phyloP scores from a whole-genome alignment of 805 yeast species.

The Tetrapisispora nanseiensis region DNA sequence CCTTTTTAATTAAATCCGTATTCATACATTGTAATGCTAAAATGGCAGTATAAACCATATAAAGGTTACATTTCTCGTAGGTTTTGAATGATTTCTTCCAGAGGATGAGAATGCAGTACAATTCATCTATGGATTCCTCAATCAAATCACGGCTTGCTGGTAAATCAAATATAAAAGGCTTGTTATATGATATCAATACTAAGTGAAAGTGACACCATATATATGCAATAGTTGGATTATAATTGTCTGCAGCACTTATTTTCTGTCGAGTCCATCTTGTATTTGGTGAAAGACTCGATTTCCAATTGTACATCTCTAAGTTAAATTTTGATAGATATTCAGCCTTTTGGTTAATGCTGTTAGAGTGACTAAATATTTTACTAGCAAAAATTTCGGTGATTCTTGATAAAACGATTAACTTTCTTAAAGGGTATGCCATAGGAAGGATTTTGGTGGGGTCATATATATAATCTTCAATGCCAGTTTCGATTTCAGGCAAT shows the following conservation, averaged over 20 bases:
- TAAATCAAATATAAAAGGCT: constrained; percentile 38
- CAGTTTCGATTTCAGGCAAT: constrained; percentile 44
- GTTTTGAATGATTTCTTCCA: constrained; percentile 15
- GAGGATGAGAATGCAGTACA: constrained; percentile 11
- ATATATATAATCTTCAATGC: constrained; percentile 46
- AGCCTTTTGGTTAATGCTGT: constrained; percentile 29
- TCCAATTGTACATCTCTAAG: constrained; percentile 40
- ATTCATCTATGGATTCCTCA: constrained; percentile 20
- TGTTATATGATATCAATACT: constrained; percentile 43
- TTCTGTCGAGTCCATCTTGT: constrained; percentile 35
- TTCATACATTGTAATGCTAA: constrained; percentile 24
- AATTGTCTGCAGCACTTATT: constrained; percentile 30
- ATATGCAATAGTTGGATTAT: constrained; percentile 40
- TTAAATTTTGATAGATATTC: constrained; percentile 34
- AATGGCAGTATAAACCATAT: constrained; percentile 23
- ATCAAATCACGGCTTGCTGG: constrained; percentile 14
- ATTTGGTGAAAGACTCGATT: constrained; percentile 34
- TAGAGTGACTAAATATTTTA: constrained; percentile 18
- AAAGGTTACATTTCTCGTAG: constrained; percentile 19
- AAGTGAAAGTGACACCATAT: constrained; percentile 46
- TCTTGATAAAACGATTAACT: constrained; percentile 32
- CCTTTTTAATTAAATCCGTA: constrained; percentile 13
- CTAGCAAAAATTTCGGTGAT: constrained; percentile 25
- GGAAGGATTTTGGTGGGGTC: constrained; percentile 17
- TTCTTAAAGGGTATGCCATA: constrained; percentile 27